Evolutionary conservation across 2,329 filamentous ascomycete genomes (phyloP).

Genomic region (Coniochaeta sp.): DNA sequence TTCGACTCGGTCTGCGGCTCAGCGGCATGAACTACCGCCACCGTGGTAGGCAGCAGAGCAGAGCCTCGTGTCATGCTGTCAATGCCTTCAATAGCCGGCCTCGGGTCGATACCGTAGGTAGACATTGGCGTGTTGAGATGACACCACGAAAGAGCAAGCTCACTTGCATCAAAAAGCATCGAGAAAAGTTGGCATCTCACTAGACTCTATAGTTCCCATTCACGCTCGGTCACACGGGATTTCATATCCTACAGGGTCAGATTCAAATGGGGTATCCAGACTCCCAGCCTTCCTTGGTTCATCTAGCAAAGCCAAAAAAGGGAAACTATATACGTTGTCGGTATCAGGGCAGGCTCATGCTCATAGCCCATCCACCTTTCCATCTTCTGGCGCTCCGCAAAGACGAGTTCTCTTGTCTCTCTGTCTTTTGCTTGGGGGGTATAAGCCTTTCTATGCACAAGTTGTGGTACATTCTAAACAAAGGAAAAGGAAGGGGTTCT

Average conservation of each 20-base stretch:
- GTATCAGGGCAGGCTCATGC: not conserved
- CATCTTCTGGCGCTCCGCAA: not conserved
- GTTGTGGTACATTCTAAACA: slow-evolving; percentile 1
- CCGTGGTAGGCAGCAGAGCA: not conserved
- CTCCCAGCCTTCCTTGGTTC: not conserved
- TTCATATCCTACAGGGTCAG: not conserved
- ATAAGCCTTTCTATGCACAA: not conserved
- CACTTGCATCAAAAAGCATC: too few species aligned
- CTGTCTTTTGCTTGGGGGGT: not conserved
- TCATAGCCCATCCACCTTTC: not conserved
- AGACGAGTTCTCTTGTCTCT: not conserved
- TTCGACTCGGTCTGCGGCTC: not conserved
- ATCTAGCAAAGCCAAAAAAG: not conserved
- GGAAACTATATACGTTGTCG: not conserved
- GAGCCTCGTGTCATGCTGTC: not conserved
- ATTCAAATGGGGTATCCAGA: not conserved
- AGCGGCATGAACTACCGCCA: not conserved
- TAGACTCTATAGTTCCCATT: too few species aligned
- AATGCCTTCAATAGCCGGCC: not conserved
- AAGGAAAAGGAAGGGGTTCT: not conserved
- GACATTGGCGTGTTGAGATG: too few species aligned
- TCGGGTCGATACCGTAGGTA: too few species aligned
- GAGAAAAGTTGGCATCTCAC: too few species aligned
- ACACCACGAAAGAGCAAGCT: not conserved
- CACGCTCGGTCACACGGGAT: not conserved